Evolutionary conservation across 805 yeast species (phyloP), one percentile per base, ranked within the genome.

Genomic region (Starmerella scarabaei): DNA sequence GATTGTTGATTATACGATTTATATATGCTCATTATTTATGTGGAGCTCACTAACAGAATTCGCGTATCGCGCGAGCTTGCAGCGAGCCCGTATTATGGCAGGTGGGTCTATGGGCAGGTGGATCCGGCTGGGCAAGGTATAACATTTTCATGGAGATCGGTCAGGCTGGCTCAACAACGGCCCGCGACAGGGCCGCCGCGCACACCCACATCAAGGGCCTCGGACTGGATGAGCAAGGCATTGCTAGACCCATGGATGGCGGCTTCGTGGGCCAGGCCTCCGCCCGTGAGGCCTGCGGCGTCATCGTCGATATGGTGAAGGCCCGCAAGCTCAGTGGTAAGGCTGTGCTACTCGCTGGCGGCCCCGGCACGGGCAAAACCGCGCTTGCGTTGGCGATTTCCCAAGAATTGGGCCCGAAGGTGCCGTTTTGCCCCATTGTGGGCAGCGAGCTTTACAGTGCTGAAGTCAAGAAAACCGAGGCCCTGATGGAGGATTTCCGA

Each of bases 331-430:
- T 91, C 78, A 80, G 93, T 37, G 98, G 98, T 21, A 81, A 88
- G 56, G 97, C 95, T n/a, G 76, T 91, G 37, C 63, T 91, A 44
- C 69, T 91, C 40, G 97, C 98, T 1, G 98, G 98, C 38, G 93
- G 94, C 5, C 97, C 98, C 8, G 95, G 97, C 0, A 88, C 97
- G 5, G 98, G 98, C 57, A 91, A 91, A 60, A 91, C 98, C 3
- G 98, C 98, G 1, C 70, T 91, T 54, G 97, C 97, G 0, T 69
- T 91, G 53, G 98, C 96, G 1, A 77, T 91, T 41, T 83, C 96
- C 3, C 97, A 91, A 59, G 95, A 84, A 59, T 68, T 91, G 53
- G 98, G 98, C 4, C 91, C 93, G 30, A 85, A 88, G 57, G 97
- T 91, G 40, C 98, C 98, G 35, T 91, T 91, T 59, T 86, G 95